Evolutionary conservation across 352 stramenopile genomes (phyloP).

Genomic region (Albugo candida): DNA sequence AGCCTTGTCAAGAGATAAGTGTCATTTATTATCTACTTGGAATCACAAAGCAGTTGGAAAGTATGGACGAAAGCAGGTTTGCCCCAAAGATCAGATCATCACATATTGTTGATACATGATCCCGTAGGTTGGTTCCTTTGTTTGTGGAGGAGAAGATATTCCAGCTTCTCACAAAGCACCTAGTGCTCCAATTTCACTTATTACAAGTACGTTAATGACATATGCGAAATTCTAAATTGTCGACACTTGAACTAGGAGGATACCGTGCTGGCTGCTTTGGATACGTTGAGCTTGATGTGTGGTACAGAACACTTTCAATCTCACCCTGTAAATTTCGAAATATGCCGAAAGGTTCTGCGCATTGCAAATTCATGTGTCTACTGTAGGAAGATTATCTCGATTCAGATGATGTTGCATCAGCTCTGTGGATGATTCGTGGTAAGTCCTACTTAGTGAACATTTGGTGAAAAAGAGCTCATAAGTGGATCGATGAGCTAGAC

Average conservation of each 20-base stretch:
- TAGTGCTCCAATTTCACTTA: conserved; percentile 29
- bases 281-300: conserved; percentile 57
- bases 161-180: conserved; percentile 47
- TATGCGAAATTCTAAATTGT: not conserved
- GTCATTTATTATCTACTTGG: conserved; percentile 76
- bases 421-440: conserved; percentile 8
- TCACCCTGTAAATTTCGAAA: conserved; percentile 9
- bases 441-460: no score
- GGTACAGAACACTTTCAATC: conserved; percentile 74
- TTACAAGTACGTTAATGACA: conserved; percentile 8
- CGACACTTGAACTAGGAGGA: conserved; percentile 10
- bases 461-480: no score
- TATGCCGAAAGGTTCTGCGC: not conserved
- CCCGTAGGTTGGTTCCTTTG: conserved; percentile 60
- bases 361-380: not conserved
- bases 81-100: not conserved
- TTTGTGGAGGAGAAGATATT: conserved; percentile 67
- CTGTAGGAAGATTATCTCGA: conserved; percentile 29
- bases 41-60: conserved; percentile 64
- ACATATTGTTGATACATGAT: not conserved
- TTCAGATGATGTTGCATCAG: conserved; percentile 31
- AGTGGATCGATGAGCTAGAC: no score
- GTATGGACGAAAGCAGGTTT: conserved; percentile 63
- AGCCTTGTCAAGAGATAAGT: conserved; percentile 56
- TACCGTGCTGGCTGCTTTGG: conserved; percentile 33